phyloP scores from a whole-genome alignment of 768 basidiomycete genomes.

The Xerocomus brunneocitrinus region DNA sequence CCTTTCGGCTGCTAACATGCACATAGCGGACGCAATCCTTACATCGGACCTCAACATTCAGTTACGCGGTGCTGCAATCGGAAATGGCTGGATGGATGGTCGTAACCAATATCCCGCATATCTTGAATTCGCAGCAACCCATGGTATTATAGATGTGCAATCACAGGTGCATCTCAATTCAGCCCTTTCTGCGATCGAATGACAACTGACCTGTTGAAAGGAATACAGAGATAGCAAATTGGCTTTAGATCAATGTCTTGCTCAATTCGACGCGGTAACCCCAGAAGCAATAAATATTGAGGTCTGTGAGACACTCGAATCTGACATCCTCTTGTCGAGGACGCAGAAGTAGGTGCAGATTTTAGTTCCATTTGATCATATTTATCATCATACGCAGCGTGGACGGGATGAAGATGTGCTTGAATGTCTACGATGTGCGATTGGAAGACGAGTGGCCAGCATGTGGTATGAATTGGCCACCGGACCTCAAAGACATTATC shows the following conservation, averaged over 20 bases:
- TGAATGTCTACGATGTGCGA: constrained; percentile 95
- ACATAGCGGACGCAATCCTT: constrained; percentile 72
- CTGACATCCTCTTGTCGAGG: constrained; percentile 32
- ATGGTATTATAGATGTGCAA: constrained; percentile 69
- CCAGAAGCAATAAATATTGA: constrained; percentile 53
- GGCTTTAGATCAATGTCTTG: constrained; percentile 56
- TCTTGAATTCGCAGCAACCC: constrained; percentile 77
- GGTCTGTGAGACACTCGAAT: constrained; percentile 59
- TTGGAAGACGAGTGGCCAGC: constrained; percentile 79
- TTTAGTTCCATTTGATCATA: not conserved
- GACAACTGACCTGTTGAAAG: constrained; percentile 31
- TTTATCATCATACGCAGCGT: constrained; percentile 40
- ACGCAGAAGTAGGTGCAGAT: constrained; percentile 19
- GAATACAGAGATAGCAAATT: constrained; percentile 57
- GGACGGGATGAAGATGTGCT: constrained; percentile 67
- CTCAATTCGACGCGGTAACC: constrained; percentile 34
- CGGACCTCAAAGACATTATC: constrained; percentile 71
- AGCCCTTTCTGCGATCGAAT: constrained; percentile 1
- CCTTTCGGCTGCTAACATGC: constrained; percentile 4
- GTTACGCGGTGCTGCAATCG: constrained; percentile 81
- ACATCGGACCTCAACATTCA: constrained; percentile 54
- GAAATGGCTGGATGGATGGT: constrained; percentile 97
- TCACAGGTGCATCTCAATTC: constrained; percentile 48
- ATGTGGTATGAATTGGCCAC: constrained; percentile 99
- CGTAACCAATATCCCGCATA: constrained; percentile 86